phyloP scores from a whole-genome alignment of 1,139 yeast species.

The Blastobotrys proliferans region DNA sequence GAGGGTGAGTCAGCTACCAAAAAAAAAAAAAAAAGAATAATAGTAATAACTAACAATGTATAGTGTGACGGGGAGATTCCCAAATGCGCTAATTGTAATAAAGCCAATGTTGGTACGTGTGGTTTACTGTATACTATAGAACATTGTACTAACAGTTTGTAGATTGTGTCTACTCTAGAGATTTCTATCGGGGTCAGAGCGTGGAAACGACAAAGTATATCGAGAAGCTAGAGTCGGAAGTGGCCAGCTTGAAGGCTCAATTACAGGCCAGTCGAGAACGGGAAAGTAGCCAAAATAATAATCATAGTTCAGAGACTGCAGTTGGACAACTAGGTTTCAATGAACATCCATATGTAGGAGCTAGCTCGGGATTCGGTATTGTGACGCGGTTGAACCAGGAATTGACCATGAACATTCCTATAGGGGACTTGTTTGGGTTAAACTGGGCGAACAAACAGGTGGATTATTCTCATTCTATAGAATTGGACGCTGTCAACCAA shows the following conservation, averaged over 20 bases:
- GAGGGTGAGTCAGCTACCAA: constrained; percentile 10
- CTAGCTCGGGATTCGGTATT: constrained; percentile 16
- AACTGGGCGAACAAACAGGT: too few species aligned
- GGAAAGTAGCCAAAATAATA: not conserved
- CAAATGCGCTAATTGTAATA: constrained; percentile 14
- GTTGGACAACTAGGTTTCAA: not conserved
- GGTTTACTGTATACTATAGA: constrained; percentile 1
- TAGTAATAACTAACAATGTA: not conserved
- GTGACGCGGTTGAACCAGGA: constrained; percentile 13
- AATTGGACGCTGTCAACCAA: not conserved
- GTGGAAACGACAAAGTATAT: constrained; percentile 8
- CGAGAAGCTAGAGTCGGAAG: constrained; percentile 13
- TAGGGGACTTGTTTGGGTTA: too few species aligned
- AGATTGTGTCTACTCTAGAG: constrained; percentile 15
- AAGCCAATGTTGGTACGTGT: constrained; percentile 13
- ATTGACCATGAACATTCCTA: constrained; percentile 16
- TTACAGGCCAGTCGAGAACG: not conserved
- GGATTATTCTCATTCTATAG: too few species aligned
- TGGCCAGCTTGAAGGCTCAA: constrained; percentile 7
- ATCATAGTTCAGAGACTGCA: too few species aligned
- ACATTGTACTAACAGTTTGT: not conserved
- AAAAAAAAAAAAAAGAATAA: not conserved
- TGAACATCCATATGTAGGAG: constrained; percentile 11
- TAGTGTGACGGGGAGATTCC: constrained; percentile 16
- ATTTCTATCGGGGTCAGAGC: constrained; percentile 7